These are phyloP conservation scores for Pseudomassariella vexata DNA, from an alignment of 2,329 filamentous ascomycete species.

Conservation along the genomic window DNA sequence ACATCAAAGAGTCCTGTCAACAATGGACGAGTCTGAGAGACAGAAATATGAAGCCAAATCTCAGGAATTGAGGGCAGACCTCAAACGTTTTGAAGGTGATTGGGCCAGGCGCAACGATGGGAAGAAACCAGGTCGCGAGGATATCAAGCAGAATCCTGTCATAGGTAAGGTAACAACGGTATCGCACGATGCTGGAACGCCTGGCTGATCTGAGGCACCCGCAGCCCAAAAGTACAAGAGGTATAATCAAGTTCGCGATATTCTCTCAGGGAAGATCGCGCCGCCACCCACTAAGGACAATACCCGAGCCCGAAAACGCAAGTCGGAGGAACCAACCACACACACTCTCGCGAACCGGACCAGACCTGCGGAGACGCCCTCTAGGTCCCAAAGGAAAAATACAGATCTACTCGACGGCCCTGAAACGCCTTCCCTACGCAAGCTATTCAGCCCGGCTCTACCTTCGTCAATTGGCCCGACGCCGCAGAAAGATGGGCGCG, in stretches of 20 bases:
- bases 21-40: slow-evolving; percentile 43
- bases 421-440: slow-evolving; percentile 51
- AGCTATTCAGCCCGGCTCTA: slow-evolving; percentile 53
- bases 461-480: slow-evolving; percentile 68
- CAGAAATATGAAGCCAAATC: slow-evolving; percentile 43
- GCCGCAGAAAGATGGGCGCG: slow-evolving; percentile 71
- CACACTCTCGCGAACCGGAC: slow-evolving; percentile 48
- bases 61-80: slow-evolving; percentile 54
- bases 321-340: slow-evolving; percentile 25
- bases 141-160: slow-evolving; percentile 67
- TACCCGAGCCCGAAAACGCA: slow-evolving; percentile 33
- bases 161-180: slow-evolving; percentile 66
- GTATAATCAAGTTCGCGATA: slow-evolving; percentile 61
- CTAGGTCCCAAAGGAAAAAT: slow-evolving; percentile 25
- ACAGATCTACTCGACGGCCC: slow-evolving; percentile 31
- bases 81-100: slow-evolving; percentile 69
- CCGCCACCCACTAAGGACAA: slow-evolving; percentile 31
- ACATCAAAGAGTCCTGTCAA: no score
- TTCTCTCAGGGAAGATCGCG: slow-evolving; percentile 47
- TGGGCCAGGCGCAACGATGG: slow-evolving; percentile 60
- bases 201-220: no score
- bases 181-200: no score
- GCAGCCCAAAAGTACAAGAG: slow-evolving; percentile 70
- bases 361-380: slow-evolving; percentile 41
- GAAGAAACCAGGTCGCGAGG: slow-evolving; percentile 64